A percentile compares a stretch with the other conserved stretches of the same genome.
These are phyloP conservation scores for Fragilariopsis cylindrus DNA, from an alignment of 108 stramenopile species.

Conservation along the genomic window DNA sequence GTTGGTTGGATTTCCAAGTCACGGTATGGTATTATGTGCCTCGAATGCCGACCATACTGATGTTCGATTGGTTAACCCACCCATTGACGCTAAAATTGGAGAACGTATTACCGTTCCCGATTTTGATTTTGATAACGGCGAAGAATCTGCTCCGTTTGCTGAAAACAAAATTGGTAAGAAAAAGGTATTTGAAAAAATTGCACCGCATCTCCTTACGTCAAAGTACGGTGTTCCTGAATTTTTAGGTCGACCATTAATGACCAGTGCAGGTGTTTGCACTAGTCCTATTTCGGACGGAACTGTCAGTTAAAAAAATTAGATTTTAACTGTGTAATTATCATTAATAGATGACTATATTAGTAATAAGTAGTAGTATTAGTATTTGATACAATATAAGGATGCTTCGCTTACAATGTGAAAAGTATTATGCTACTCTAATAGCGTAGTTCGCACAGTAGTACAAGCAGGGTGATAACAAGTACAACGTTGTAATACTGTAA, in stretches of 20 bases:
- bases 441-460: no score
- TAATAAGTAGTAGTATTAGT: no score
- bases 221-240: conserved; percentile 87
- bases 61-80: conserved; percentile 92
- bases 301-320: conserved; percentile 39
- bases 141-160: conserved; percentile 78
- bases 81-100: conserved; percentile 91
- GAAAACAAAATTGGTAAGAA: conserved; percentile 97
- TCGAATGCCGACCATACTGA: conserved; percentile 87
- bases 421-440: no score
- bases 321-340: not conserved
- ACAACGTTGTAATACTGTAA: no score
- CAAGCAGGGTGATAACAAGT: no score
- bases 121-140: conserved; percentile 72
- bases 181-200: conserved; percentile 95
- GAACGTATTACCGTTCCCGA: conserved; percentile 87
- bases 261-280: conserved; percentile 87
- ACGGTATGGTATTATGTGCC: conserved; percentile 98
- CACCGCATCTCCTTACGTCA: conserved; percentile 87
- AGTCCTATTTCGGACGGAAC: conserved; percentile 80
- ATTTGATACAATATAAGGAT: no score
- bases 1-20: conserved; percentile 91
- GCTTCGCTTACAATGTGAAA: no score
- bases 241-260: conserved; percentile 84
- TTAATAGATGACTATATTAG: no score